Evolutionary conservation across 768 basidiomycete species (phyloP), one percentile per base, ranked within the genome.

Genomic region (Pulveroboletus sp.): DNA sequence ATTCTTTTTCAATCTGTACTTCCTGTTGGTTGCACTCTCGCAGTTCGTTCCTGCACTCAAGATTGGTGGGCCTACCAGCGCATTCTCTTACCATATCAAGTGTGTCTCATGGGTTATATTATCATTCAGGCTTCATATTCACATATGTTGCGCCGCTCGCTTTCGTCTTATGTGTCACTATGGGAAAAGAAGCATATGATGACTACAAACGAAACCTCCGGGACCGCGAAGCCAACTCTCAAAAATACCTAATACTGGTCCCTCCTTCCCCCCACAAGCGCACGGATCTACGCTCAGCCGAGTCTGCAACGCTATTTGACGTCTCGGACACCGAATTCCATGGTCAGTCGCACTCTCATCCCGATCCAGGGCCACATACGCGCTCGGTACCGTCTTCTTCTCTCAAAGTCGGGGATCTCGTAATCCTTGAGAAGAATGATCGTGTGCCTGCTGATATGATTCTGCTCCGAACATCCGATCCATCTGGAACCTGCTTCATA

Each of bases 1-100:
- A 70, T 97, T 95, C 77, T 99, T 99, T 75, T 98, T 96, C 82
- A 99, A 98, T 65, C 78, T 97, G 7, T 99, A 98, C 69, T 99
- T 99, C 65, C 81, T 98, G 11, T 84, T 98, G 20, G 96, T 99
- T 31, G 96, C 96, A 0, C 76, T 98, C 8, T 93, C 89, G 9
- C 96, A 98, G 68, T 96, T 99, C 63, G 73, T 99, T 16, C 96
- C 96, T 13, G 89, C 93, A 0, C 80, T 99, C 51, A 93, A 93
- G 73, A 99, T 96, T 51, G 94, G 93, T 92, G 45, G 39, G 81
- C 73, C 24, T 17, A 43, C 29, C 38, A 36, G 1, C 39, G 24
- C 3, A 26, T 36, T 1, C 19, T 16, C 9, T 24, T 24, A 41
- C 29, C 11, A 23, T 29, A 14, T 38, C 27, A 14, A 14, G 22